Evolutionary conservation across 73 alveolate genomes (phyloP).

Genomic region (Tetrahymena thermophila): DNA sequence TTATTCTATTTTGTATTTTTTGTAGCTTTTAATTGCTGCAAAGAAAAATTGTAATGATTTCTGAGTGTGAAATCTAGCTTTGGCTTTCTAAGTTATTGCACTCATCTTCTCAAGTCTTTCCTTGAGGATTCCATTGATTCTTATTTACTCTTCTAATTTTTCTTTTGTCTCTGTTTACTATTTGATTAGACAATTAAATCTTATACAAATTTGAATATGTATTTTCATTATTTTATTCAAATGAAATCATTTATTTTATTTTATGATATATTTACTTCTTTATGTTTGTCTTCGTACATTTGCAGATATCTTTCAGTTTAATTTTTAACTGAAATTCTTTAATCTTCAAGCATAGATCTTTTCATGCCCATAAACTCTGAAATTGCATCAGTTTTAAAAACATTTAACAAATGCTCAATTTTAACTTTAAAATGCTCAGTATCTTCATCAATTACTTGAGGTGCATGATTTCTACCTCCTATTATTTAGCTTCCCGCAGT

Average conservation of each 20-base stretch:
- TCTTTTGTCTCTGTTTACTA: conserved; percentile 75
- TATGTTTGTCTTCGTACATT: conserved; percentile 77
- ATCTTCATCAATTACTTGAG: conserved; percentile 90
- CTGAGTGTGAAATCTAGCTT: conserved; percentile 27
- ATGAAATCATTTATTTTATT: no score
- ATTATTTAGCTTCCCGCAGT: background rate
- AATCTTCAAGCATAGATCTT: conserved; percentile 81
- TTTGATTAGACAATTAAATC: background rate
- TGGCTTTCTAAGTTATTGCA: conserved; percentile 49
- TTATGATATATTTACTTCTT: conserved; percentile 47
- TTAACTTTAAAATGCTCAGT: conserved; percentile 87
- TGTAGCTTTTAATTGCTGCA: conserved; percentile 44
- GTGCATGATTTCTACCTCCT: conserved; percentile 49
- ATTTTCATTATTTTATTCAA: no score
- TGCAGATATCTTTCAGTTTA: conserved; percentile 90
- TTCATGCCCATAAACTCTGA: conserved; percentile 90
- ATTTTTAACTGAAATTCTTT: conserved; percentile 74
- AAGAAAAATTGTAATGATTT: conserved; percentile 38
- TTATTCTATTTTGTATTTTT: conserved; percentile 41
- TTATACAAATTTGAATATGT: background rate
- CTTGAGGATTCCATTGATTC: conserved; percentile 34
- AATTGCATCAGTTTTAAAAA: conserved; percentile 89
- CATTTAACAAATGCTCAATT: conserved; percentile 78
- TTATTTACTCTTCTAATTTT: conserved; percentile 68
- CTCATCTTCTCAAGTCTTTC: conserved; percentile 57